Evolutionary conservation across 495 filamentous ascomycete genomes (phyloP).

Genomic region (Chaetomium fimeti): DNA sequence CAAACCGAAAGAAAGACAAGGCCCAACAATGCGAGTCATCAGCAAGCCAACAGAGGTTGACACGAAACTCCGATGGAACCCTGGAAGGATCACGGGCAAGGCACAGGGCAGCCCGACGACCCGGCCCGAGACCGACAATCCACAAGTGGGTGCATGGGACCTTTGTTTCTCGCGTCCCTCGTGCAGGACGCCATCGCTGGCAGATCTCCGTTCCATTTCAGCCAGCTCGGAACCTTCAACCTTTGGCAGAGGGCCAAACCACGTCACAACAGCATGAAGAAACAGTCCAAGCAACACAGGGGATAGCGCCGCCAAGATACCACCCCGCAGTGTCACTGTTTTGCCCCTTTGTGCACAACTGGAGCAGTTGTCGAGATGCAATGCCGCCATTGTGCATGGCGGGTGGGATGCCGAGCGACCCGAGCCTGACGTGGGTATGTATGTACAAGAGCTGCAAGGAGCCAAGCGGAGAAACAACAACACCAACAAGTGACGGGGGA

Average conservation of each 20-base stretch:
- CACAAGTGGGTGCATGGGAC: neutral
- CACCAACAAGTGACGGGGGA: no score
- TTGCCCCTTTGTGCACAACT: neutral
- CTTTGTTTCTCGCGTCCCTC: neutral
- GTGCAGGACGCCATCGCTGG: neutral
- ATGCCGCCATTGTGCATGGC: neutral
- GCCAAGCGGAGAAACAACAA: neutral
- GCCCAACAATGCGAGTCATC: constrained; percentile 14
- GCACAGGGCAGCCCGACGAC: constrained; percentile 7
- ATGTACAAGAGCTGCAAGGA: neutral
- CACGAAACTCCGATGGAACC: constrained; percentile 16
- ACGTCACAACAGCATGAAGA: neutral
- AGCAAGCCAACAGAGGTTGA: constrained; percentile 7
- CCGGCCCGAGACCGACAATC: neutral
- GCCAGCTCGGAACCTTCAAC: neutral
- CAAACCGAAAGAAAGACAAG: neutral
- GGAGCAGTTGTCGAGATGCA: neutral
- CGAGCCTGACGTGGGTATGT: neutral
- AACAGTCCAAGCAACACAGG: neutral
- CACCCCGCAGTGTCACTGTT: neutral
- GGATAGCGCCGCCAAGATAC: neutral
- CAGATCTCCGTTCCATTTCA: neutral
- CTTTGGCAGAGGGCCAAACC: neutral
- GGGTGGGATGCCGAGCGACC: neutral
- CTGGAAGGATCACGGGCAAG: neutral